Conservation (phyloP, 495 filamentous ascomycete species). For the Tuber microsphaerosporum region DNA sequence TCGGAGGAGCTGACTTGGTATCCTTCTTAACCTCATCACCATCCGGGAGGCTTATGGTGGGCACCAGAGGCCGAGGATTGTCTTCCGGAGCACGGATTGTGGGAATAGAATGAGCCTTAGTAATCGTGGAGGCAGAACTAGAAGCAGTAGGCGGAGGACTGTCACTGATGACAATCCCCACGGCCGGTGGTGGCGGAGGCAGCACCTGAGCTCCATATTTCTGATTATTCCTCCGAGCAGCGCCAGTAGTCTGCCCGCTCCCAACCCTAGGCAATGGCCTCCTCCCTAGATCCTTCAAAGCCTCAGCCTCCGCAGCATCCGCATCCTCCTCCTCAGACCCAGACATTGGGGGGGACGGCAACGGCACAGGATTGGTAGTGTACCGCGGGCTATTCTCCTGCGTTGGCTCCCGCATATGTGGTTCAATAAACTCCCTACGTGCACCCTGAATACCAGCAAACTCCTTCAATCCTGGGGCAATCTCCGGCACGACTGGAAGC, state of each 20-base stretch:
- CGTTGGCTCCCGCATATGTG: conserved; percentile 39
- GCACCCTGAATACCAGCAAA: conserved; percentile 2
- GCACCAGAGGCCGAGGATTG: conserved; percentile 33
- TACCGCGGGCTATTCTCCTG: conserved; percentile 38
- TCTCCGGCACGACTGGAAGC: conserved; percentile 17
- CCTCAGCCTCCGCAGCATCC: conserved; percentile 38
- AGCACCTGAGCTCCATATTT: conserved; percentile 37
- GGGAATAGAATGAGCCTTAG: conserved; percentile 31
- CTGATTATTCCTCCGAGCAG: conserved; percentile 30
- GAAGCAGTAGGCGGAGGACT: conserved; percentile 33
- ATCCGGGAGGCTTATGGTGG: conserved; percentile 42
- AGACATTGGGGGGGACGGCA: conserved; percentile 40
- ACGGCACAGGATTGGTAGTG: conserved; percentile 37
- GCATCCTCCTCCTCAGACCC: conserved; percentile 39
- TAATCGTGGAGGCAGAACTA: conserved; percentile 13
- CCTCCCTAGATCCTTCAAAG: conserved; percentile 38
- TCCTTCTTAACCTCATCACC: conserved; percentile 30
- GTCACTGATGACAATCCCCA: conserved; percentile 44
- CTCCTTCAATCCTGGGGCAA: not conserved
- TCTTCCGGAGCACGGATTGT: conserved; percentile 48
- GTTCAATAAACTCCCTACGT: conserved; percentile 35
- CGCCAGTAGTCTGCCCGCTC: conserved; percentile 9
- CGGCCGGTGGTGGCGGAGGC: conserved; percentile 41
- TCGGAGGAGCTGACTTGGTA: conserved; percentile 40
- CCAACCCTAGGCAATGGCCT: conserved; percentile 33